Evolutionary conservation across 371 early-diverging fungal genomes (phyloP).

Genomic region (Nematocida major): DNA sequence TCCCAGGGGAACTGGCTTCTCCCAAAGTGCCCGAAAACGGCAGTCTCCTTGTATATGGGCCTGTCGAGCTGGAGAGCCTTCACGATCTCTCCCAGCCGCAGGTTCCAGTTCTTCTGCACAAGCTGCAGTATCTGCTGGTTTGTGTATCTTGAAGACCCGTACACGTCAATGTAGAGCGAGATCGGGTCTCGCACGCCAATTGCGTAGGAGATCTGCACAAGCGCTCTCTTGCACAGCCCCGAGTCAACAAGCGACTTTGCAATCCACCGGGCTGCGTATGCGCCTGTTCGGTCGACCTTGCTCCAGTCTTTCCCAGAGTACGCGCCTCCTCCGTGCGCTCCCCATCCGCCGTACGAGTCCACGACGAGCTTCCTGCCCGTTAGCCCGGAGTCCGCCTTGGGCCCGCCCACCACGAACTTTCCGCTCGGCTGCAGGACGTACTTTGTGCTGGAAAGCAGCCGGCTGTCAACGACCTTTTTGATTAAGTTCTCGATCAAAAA

Average conservation of each 20-base stretch:
- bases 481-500: conserved; percentile 83
- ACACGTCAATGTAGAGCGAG: conserved; percentile 88
- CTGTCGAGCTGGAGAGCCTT: conserved; percentile 86
- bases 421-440: conserved; percentile 96
- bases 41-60: conserved; percentile 90
- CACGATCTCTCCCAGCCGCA: conserved; percentile 92
- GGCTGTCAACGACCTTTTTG: conserved; percentile 80
- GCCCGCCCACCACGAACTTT: conserved; percentile 95
- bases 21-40: conserved; percentile 96
- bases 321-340: conserved; percentile 98
- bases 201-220: conserved; percentile 95
- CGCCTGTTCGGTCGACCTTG: conserved; percentile 98
- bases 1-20: conserved; percentile 84
- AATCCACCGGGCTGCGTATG: conserved; percentile 96
- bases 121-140: conserved; percentile 80
- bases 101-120: conserved; percentile 89
- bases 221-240: conserved; percentile 79
- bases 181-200: conserved; percentile 95
- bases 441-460: conserved; percentile 80
- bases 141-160: conserved; percentile 80
- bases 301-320: conserved; percentile 99
- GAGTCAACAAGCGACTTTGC: conserved; percentile 83
- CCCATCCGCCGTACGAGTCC: conserved; percentile 82
- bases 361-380: conserved; percentile 99
- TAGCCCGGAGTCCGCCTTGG: conserved; percentile 96